Evolutionary conservation across 2,329 filamentous ascomycete species (phyloP), one percentile per base, ranked within the genome.

Genomic region (Apiospora pterosperma): DNA sequence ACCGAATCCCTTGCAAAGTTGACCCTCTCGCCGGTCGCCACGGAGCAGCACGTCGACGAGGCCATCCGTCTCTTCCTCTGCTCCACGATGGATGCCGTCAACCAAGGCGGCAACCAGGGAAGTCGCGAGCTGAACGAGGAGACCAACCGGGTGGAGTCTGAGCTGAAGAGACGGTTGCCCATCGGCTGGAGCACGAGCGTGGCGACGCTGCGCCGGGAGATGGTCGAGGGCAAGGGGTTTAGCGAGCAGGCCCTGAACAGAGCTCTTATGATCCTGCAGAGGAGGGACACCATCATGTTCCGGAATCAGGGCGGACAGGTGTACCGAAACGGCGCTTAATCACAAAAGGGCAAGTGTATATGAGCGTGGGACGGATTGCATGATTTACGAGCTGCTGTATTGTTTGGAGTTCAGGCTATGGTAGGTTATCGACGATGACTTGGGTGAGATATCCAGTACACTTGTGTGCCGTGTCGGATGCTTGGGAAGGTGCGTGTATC

Each of bases 61-160:
- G 96, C 96, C 2, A 99, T 99, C 72, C 90, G 96, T 0, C 86
- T 99, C 19, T 99, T 99, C 89, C 82, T 99, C 36, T 96, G 94
- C 69, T 94, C 90, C 4, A 99, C 96, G 64, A 98, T 99, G 96
- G 95, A 99, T 74, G 96, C 96, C 8, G 93, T 98, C 64, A 95
- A 92, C 66, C 93, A 97, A 73, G 95, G 94, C 66, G 90, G 91
- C 70, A 92, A 90, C 68, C 88, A 92, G 71, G 92, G 92, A 41
- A 93, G 90, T 73, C 90, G 92, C 67, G 95, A 98, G 78, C 82
- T 98, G 64, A 95, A 96, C 78, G 93, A 97, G 61, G 96, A 98
- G 76, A 92, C 92, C 6, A 84, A 85, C 69, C 93, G 92, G 71
- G 87, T 98, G 5, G 96, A 98, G 79, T 88, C 93, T 19, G 96